Evolutionary conservation across 768 basidiomycete species (phyloP).

Genomic region (Lactifluus subvellereus): DNA sequence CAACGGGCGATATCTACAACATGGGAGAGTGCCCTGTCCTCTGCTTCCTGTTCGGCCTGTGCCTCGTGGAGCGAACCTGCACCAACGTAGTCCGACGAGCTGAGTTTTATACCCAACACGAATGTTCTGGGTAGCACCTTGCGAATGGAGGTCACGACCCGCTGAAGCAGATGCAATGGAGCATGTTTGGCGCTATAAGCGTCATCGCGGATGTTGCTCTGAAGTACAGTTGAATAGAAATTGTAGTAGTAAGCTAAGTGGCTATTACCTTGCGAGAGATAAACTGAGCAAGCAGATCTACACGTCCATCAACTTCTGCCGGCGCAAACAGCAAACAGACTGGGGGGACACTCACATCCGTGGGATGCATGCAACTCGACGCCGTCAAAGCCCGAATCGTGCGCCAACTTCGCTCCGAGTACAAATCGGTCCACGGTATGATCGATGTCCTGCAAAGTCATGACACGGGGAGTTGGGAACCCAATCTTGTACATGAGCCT

Average conservation of each 20-base stretch:
- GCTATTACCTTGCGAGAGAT: conserved; percentile 58
- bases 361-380: conserved; percentile 81
- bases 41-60: conserved; percentile 30
- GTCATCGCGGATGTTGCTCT: conserved; percentile 56
- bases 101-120: conserved; percentile 73
- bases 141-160: conserved; percentile 54
- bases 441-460: conserved; percentile 57
- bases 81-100: conserved; percentile 65
- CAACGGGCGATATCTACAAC: conserved; percentile 56
- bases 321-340: too few relatives aligned
- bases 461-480: conserved; percentile 59
- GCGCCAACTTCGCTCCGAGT: conserved; percentile 57
- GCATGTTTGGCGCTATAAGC: conserved; percentile 45
- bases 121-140: conserved; percentile 50
- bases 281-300: conserved; percentile 78
- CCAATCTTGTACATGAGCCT: conserved; percentile 40
- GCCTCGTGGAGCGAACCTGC: conserved; percentile 26
- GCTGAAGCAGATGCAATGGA: conserved; percentile 51
- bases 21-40: conserved; percentile 50
- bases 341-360: conserved; percentile 55
- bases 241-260: not conserved
- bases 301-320: not conserved
- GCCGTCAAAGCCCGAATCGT: conserved; percentile 74
- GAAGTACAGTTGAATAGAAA: not conserved
- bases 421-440: conserved; percentile 58